These are phyloP conservation scores for Cubamyces lactineus DNA, from an alignment of 768 basidiomycete species.

Conservation along the genomic window DNA sequence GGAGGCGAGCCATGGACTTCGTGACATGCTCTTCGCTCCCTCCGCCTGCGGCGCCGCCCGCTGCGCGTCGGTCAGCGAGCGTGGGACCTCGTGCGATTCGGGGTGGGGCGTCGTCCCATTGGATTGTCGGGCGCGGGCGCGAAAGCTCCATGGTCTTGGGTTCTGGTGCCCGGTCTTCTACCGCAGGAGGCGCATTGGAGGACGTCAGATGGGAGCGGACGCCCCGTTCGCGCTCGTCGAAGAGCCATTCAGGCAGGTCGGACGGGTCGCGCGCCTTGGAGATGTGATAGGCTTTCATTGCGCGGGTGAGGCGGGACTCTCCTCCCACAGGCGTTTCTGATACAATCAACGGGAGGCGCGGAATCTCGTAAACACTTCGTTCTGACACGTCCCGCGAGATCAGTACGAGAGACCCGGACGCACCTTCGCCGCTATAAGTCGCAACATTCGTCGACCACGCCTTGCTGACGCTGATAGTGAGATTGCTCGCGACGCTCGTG, in stretches of 20 bases:
- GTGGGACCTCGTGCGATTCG: slow-evolving; percentile 15
- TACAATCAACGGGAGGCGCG: background rate
- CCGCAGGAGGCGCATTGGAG: slow-evolving; percentile 8
- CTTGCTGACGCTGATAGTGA: slow-evolving; percentile 61
- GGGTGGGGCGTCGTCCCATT: slow-evolving; percentile 5
- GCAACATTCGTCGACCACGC: slow-evolving; percentile 54
- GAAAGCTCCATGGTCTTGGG: slow-evolving; percentile 31
- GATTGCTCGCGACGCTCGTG: slow-evolving; percentile 52
- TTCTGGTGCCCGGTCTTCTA: slow-evolving; percentile 19
- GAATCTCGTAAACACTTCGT: background rate
- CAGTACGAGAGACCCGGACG: background rate
- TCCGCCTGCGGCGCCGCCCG: background rate
- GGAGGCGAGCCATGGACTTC: slow-evolving; percentile 28
- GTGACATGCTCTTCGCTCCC: slow-evolving; percentile 24
- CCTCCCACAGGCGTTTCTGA: slow-evolving; percentile 55
- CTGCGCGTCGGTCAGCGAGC: slow-evolving; percentile 17
- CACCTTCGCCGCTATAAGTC: slow-evolving; percentile 50
- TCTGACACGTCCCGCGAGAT: background rate
- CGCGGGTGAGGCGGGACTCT: slow-evolving; percentile 63
- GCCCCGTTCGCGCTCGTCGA: slow-evolving; percentile 58
- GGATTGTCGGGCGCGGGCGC: slow-evolving; percentile 3
- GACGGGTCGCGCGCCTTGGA: slow-evolving; percentile 57
- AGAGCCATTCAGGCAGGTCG: slow-evolving; percentile 70
- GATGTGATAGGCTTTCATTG: slow-evolving; percentile 70
- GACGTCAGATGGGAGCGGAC: slow-evolving; percentile 19